Percentiles rank a stretch among this genome's conserved stretches.
Conservation (phyloP, 106 monocot species). For the Narthecium ossifragum region DNA sequence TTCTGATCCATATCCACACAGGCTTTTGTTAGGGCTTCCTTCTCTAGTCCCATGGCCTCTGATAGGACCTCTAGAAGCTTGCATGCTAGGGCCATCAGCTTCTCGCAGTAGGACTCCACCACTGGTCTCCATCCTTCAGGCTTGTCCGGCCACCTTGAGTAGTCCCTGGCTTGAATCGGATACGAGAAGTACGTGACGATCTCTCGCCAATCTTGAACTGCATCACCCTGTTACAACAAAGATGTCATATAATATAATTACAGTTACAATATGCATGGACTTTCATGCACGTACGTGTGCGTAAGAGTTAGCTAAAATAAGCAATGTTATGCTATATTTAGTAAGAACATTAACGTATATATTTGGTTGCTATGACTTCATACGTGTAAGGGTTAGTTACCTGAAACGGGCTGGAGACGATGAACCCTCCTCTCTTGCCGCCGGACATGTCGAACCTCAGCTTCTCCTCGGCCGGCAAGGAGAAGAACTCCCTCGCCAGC, state of each 20-base stretch:
- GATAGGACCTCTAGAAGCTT: conserved; percentile 1
- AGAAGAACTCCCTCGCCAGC: conserved; percentile 69
- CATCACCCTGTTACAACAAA: too few species aligned
- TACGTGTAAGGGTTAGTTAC: conserved; percentile 15
- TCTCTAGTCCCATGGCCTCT: conserved; percentile 7
- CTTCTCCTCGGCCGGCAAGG: conserved; percentile 70
- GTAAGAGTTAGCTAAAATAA: too few species aligned
- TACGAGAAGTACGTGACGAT: conserved; percentile 2
- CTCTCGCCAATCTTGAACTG: conserved; percentile 1
- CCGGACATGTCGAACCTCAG: conserved; percentile 88
- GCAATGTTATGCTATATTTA: too few species aligned
- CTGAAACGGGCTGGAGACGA: conserved; percentile 91
- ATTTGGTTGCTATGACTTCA: too few species aligned
- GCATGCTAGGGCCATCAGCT: conserved; percentile 2
- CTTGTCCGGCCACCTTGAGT: conserved; percentile 2
- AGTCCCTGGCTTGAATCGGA: background rate
- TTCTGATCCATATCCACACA: too few species aligned
- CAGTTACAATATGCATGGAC: too few species aligned
- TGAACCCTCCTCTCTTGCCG: conserved; percentile 94
- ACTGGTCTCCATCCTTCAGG: background rate
- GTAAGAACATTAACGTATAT: too few species aligned
- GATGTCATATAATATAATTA: too few species aligned
- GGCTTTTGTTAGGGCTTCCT: too few species aligned
- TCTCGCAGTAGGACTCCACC: conserved; percentile 1
- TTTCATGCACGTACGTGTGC: too few species aligned